Conservation (phyloP, 2,329 filamentous ascomycete genomes). For the Hypoxylon sp. region DNA sequence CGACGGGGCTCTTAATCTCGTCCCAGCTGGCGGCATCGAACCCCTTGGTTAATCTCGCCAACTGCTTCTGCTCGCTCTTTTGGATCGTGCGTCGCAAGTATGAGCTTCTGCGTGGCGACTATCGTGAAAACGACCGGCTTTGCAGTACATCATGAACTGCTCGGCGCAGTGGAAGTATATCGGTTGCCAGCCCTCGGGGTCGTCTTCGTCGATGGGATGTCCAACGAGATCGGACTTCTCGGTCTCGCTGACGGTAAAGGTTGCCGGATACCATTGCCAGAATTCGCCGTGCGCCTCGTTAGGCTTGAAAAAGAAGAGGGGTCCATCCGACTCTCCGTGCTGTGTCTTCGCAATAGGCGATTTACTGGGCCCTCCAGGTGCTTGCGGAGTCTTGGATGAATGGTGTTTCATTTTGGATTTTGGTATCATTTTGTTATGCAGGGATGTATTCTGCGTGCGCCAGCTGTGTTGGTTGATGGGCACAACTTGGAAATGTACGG, state of each 20-base stretch:
- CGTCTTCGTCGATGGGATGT: constrained; percentile 36
- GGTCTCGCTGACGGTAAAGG: constrained; percentile 37
- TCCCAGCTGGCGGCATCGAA: constrained; percentile 50
- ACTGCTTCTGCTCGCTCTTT: constrained; percentile 49
- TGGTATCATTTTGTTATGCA: not conserved
- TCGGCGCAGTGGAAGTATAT: constrained; percentile 54
- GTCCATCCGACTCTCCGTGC: constrained; percentile 4
- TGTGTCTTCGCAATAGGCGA: not conserved
- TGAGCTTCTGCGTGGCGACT: constrained; percentile 32
- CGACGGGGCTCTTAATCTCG: constrained; percentile 49
- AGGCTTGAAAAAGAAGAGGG: constrained; percentile 18
- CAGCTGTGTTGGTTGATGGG: not conserved
- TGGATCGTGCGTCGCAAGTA: constrained; percentile 46
- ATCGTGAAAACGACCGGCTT: constrained; percentile 54
- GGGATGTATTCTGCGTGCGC: not conserved
- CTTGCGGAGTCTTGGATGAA: not conserved
- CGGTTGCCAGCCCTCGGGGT: constrained; percentile 30
- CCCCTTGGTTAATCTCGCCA: constrained; percentile 46
- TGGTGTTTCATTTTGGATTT: not conserved
- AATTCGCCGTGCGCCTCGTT: constrained; percentile 22
- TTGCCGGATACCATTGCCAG: constrained; percentile 18
- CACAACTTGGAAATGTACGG: not conserved
- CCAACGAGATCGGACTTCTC: constrained; percentile 48
- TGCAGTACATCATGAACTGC: constrained; percentile 59
- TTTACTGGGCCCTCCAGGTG: not conserved